Conservation (phyloP, 2,329 filamentous ascomycete genomes). For the Sporothrix inflata region DNA sequence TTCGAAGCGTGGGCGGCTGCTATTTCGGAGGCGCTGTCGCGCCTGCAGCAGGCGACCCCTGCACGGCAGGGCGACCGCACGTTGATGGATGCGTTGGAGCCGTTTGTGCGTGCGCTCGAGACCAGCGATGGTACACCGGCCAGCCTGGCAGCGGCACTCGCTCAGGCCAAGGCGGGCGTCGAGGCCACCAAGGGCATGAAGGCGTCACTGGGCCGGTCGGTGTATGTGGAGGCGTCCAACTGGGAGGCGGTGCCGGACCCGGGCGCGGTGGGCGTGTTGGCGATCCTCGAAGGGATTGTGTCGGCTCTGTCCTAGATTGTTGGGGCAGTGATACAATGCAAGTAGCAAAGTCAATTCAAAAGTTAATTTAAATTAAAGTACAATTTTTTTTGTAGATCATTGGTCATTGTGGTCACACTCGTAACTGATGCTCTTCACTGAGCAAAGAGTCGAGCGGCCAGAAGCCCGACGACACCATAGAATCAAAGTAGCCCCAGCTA, state of each 20-base stretch:
- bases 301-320: neutral
- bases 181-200: constrained; percentile 91
- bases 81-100: constrained; percentile 82
- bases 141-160: constrained; percentile 70
- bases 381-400: no score
- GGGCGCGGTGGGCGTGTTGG: constrained; percentile 60
- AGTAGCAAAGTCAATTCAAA: neutral
- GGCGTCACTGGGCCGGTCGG: constrained; percentile 78
- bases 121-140: constrained; percentile 50
- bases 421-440: constrained; percentile 16
- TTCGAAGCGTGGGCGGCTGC: constrained; percentile 34
- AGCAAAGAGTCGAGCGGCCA: constrained; percentile 27
- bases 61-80: constrained; percentile 87
- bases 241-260: constrained; percentile 67
- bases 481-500: constrained; percentile 29
- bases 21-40: constrained; percentile 53
- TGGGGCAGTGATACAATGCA: neutral
- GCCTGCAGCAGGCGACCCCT: constrained; percentile 77
- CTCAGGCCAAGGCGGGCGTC: constrained; percentile 73
- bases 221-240: constrained; percentile 77
- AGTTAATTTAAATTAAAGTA: neutral
- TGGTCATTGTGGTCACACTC: neutral
- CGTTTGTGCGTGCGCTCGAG: constrained; percentile 75
- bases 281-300: neutral
- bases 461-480: constrained; percentile 27